These are phyloP conservation scores for Eleusine coracana DNA, from an alignment of 176 grass and related monocot species.

Conservation along the genomic window DNA sequence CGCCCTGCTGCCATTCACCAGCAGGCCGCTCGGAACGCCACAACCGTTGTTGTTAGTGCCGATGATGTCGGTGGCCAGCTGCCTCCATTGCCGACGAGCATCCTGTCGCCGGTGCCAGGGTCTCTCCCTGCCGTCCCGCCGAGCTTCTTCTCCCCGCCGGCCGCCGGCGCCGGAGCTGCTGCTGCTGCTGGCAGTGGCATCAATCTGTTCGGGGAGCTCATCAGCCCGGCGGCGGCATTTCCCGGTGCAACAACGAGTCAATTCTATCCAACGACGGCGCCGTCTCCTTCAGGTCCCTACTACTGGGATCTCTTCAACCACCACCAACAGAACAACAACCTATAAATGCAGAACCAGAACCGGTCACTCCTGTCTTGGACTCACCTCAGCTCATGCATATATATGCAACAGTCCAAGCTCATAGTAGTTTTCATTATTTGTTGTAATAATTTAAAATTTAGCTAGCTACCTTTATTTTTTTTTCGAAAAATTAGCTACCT, in stretches of 20 bases:
- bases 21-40: constrained; percentile 22
- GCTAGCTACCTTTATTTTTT: too few relatives aligned
- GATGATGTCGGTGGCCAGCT: background rate
- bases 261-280: background rate
- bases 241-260: background rate
- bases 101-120: constrained; percentile 42
- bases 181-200: background rate
- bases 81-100: constrained; percentile 37
- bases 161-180: background rate
- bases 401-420: too few relatives aligned
- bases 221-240: constrained; percentile 49
- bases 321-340: background rate
- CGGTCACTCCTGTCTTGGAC: background rate
- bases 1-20: background rate
- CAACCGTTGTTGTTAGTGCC: background rate
- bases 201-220: constrained; percentile 39
- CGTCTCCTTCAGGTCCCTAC: constrained; percentile 24
- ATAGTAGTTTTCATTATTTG: too few relatives aligned
- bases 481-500: too few relatives aligned
- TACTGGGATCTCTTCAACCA: constrained; percentile 57
- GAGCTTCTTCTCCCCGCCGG: constrained; percentile 44
- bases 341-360: background rate
- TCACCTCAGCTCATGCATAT: too few relatives aligned
- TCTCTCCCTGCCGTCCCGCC: constrained; percentile 24
- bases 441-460: too few relatives aligned